Evolutionary conservation across 2,329 filamentous ascomycete genomes (phyloP), one percentile per base, ranked within the genome.

Genomic region (Colletotrichum paranaense): DNA sequence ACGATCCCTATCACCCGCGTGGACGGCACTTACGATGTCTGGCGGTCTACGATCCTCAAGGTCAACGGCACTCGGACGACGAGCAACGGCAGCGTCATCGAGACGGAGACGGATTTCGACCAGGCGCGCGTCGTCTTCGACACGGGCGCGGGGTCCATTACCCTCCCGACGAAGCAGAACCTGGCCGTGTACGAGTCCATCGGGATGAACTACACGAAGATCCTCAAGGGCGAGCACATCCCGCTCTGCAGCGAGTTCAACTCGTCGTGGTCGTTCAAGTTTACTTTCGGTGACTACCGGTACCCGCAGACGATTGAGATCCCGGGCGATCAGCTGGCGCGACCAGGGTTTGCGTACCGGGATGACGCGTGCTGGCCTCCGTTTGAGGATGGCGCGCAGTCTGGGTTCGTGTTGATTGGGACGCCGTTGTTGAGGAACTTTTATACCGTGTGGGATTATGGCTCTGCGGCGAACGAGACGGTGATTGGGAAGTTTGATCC

Each of bases 191-290:
- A 84, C 74, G 73, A 74, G 35, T 78, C 79, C 0, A 80, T 83
- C 30, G 81, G 82, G 2, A 79, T 80, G 81, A 81, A 83, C 79
- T 82, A 75, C 74, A 80, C 76, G 0, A 78, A 78, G 1, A 80
- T 84, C 63, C 35, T 79, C 9, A 57, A 57, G 0, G 77, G 76
- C 32, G 68, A 80, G 0, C 76, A 79, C 56, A 71, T 82, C 57
- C 81, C 80, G 6, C 70, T 80, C 26, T 84, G 82, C 77, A 77
- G 66, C 74, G 81, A 84, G 46, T 83, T 84, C 71, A 83, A 80
- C 67, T 73, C 79, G 46, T 75, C 78, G 68, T 84, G 82, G 82
- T 80, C 79, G 1, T 78, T 83, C 30, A 71, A 77, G n/a, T 75
- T 81, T 55, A 77, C 77, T 12, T 75, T 69, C 26, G 76, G 68